Base-by-base conservation (phyloP, 2,329 filamentous ascomycete species). In the Geosmithia putterillii region DNA sequence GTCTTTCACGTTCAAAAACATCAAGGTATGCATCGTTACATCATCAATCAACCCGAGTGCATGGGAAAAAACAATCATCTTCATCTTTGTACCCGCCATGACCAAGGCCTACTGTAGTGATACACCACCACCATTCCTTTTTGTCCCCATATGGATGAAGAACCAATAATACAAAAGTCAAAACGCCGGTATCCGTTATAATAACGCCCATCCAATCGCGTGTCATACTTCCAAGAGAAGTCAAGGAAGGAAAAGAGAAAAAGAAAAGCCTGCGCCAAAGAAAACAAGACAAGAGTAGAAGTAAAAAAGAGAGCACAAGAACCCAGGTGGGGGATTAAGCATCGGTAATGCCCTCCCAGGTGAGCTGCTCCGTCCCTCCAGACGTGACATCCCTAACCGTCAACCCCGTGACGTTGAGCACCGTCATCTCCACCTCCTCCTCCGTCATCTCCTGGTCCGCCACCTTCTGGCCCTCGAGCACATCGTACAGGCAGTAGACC, bases 401-500 rank as follows among this genome's bases (percentile, higher is more conserved):
- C 59, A 69, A 61, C 50, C 65, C 65, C 8, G 65, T 67, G 25
- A 76, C 73, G 54, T 69, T 75, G 42, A 70, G 60, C 12, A 85
- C 68, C 1, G 81, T 85, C 52, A 79, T 67, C 52, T 83, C 79
- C 38, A 81, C 66, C 52, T 79, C 73, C 18, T 76, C 72, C 50
- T 76, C 71, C 1, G 67, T 74, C 71, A 83, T 80, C 49, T 73
- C 69, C 53, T 77, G 73, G 0, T 78, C 78, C 3, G 71, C 70
- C 28, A 69, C 69, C 63, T 83, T 86, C 57, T 89, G 84, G 6
- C 82, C 85, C 60, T 90, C 86, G 1, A 92, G 69, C 1, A 92
- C 86, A 57, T 94, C 87, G 52, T 89, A 86, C 14, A 94, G 68
- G 37, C 77, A 74, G 62, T 94, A 94, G 37, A 94, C 80, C 59